A percentile compares a stretch with the other conserved stretches of the same genome.
These are phyloP conservation scores for Lunasporangiospora selenospora DNA, from an alignment of 192 early-diverging fungal genomes.

Conservation along the genomic window DNA sequence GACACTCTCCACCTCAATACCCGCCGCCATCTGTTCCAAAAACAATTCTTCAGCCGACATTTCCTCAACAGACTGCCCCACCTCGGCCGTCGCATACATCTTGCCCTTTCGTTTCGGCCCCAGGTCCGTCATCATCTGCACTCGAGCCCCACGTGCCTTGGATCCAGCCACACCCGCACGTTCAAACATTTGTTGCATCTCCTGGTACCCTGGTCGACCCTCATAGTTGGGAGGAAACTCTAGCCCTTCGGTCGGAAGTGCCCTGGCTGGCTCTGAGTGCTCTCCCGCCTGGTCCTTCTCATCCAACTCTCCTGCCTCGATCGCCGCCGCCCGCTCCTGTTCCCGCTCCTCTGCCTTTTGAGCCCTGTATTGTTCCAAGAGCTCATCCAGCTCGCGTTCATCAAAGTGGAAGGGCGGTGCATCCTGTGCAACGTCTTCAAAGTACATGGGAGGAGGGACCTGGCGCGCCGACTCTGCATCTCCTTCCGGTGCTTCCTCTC, in stretches of 20 bases:
- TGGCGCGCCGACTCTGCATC: too few relatives aligned
- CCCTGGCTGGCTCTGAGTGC: too few relatives aligned
- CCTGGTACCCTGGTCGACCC: not conserved
- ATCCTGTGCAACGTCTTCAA: too few relatives aligned
- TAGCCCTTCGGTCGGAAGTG: not conserved
- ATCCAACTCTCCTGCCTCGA: not conserved
- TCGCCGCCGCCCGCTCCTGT: not conserved
- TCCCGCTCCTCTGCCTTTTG: not conserved
- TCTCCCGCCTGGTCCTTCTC: not conserved
- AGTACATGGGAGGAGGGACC: too few relatives aligned
- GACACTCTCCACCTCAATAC: not conserved
- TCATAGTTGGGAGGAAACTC: not conserved
- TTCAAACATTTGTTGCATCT: not conserved
- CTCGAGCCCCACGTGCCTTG: too few relatives aligned
- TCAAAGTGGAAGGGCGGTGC: too few relatives aligned
- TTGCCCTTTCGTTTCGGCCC: too few relatives aligned
- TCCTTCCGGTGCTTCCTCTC: too few relatives aligned
- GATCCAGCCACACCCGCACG: not conserved
- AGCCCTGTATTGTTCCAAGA: constrained; percentile 3
- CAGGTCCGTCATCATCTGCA: too few relatives aligned
- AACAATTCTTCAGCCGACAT: not conserved
- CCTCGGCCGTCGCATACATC: too few relatives aligned
- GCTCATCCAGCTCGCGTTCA: not conserved
- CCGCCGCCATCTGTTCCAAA: not conserved
- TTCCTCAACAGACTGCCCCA: not conserved